Evolutionary conservation across 306 rosid genomes (phyloP).

Genomic region (Prunus mira): DNA sequence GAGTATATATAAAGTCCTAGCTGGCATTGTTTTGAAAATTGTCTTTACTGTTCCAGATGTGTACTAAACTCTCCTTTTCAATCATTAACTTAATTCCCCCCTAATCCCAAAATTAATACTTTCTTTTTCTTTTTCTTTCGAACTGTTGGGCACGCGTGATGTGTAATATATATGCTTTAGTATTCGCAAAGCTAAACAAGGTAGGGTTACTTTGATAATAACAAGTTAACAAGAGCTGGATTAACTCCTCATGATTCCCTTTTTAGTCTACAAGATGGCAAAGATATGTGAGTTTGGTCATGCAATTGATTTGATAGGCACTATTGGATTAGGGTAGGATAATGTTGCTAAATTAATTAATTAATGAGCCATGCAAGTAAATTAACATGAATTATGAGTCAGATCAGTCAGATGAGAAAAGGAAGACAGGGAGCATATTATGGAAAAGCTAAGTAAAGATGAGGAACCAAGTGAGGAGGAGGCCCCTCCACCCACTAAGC

Average conservation of each 20-base stretch:
- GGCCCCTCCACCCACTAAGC: slow-evolving; percentile 72
- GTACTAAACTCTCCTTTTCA: neutral
- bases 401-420: slow-evolving; percentile 39
- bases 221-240: neutral
- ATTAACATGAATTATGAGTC: neutral
- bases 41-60: neutral
- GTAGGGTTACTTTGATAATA: neutral
- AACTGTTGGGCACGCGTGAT: neutral
- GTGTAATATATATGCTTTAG: neutral
- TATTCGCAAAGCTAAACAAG: neutral
- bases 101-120: neutral
- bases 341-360: neutral
- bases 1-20: neutral
- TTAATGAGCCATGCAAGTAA: neutral
- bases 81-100: neutral
- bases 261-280: neutral
- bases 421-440: slow-evolving; percentile 66
- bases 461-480: slow-evolving; percentile 32
- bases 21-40: neutral
- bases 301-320: neutral
- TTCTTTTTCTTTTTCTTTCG: neutral
- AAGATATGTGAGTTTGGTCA: neutral
- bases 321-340: neutral
- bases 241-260: neutral
- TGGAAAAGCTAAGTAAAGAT: slow-evolving; percentile 42